Evolutionary conservation across 345 rosid genomes (phyloP).

Genomic region (Trapa bicornis): DNA sequence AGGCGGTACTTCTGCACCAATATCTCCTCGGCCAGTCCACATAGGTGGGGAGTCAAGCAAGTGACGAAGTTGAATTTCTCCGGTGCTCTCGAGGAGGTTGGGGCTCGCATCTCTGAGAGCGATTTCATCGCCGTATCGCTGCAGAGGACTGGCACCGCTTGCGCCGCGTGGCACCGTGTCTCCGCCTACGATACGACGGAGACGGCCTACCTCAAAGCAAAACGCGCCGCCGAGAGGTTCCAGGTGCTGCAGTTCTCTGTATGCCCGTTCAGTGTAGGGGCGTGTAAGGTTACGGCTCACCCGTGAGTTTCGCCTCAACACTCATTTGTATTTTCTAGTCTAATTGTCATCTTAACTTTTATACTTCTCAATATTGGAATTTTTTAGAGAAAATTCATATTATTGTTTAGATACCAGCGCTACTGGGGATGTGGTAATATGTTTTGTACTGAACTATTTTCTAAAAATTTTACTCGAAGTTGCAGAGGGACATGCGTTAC

Average conservation of each 20-base stretch:
- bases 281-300: slow-evolving; percentile 39
- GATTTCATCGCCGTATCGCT: slow-evolving; percentile 65
- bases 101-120: slow-evolving; percentile 38
- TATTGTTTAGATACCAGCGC: not conserved
- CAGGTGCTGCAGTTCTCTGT: slow-evolving; percentile 71
- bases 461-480: no score
- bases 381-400: not conserved
- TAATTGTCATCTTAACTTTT: not conserved
- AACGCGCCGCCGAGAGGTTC: slow-evolving; percentile 54
- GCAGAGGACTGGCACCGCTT: slow-evolving; percentile 55
- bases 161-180: slow-evolving; percentile 75
- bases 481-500: no score
- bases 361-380: not conserved
- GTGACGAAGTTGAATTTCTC: slow-evolving; percentile 55
- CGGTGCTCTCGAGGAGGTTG: slow-evolving; percentile 35
- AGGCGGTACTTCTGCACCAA: slow-evolving; percentile 35
- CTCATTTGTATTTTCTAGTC: not conserved
- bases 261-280: slow-evolving; percentile 55
- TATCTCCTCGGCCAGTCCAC: slow-evolving; percentile 8
- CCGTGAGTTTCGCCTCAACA: slow-evolving; percentile 31
- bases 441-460: not conserved
- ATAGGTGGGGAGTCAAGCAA: slow-evolving; percentile 45
- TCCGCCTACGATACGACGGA: slow-evolving; percentile 56
- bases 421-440: not conserved
- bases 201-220: slow-evolving; percentile 62